Evolutionary conservation across 352 stramenopile species (phyloP), one percentile per base, ranked within the genome.

Genomic region (Phytopythium cucurbitacearum): DNA sequence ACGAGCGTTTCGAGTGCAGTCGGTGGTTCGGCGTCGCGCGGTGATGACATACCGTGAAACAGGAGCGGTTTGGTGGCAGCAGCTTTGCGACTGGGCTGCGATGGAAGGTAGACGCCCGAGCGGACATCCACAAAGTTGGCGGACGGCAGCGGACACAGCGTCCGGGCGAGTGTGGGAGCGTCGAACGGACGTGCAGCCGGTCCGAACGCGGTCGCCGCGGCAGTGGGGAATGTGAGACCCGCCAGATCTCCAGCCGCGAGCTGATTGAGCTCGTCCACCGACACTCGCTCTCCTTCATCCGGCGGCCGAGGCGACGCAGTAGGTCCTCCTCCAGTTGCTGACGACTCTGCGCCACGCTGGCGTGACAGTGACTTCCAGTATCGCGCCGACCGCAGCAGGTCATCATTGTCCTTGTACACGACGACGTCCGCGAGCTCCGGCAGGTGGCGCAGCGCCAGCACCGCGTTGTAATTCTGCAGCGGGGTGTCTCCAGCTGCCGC

Each of bases 331-430:
- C 49, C 16, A 42, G 47, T 39, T 32, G 21, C 21, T 28, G 21
- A 28, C 21, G 21, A 28, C 21, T 28, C 21, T 28, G 21, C 21
- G 21, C 21, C 21, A 28, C 21, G 21, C 21, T 28, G 21, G 21
- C 2, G 21, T 28, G 21, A 28, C 21, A 28, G 21, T 28, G 21
- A 28, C 35, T 86, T 88, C 78, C 80, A 93, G 48, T 89, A 76
- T n/a, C 44, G 38, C 3, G 64, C 73, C 0, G 68, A 59, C 33
- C 69, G 73, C 41, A 94, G 52, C 5, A 95, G 56, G 35, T 95
- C 81, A 53, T 96, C 87, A 46, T 96, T 96, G 28, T 92, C 81
- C 44, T 91, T 90, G 69, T 87, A 95, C 53, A 96, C 62, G 28
- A 94, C 68, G 40, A 65, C 79, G 61, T 96, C 87, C 7, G 78